A percentile compares a stretch with the other conserved stretches of the same genome.
phyloP scores from a whole-genome alignment of 805 yeast species.

The Barnettozyma wickerhamii region DNA sequence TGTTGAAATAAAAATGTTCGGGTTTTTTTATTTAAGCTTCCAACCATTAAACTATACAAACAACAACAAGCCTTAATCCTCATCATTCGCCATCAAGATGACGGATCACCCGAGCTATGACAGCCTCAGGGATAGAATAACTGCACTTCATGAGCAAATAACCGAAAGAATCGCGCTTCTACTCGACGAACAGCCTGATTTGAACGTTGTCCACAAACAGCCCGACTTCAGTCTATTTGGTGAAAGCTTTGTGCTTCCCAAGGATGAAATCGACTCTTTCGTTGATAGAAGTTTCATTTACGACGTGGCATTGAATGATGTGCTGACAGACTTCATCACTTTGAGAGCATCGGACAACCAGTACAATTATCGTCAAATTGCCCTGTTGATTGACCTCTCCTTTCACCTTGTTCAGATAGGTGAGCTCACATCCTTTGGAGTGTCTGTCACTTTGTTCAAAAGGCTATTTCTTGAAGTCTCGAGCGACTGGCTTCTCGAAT shows the following conservation, averaged over 20 bases:
- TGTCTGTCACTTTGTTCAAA: constrained; percentile 11
- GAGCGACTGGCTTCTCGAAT: constrained; percentile 15
- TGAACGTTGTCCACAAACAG: background rate
- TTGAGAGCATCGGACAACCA: constrained; percentile 10
- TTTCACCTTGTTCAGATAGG: constrained; percentile 10
- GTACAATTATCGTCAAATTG: constrained; percentile 13
- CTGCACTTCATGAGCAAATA: background rate
- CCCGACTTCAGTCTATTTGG: background rate
- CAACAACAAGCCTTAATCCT: background rate
- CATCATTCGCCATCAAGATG: no score
- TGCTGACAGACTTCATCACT: constrained; percentile 11
- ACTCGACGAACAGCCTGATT: background rate
- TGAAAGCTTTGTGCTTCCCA: background rate
- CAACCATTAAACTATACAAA: no score
- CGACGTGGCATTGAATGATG: constrained; percentile 11
- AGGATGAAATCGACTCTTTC: background rate
- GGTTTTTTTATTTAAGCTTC: no score
- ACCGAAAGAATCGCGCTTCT: background rate
- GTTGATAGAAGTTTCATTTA: background rate
- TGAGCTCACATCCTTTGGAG: constrained; percentile 11
- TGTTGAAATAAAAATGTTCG: no score
- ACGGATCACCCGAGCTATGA: background rate
- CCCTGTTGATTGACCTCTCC: constrained; percentile 18
- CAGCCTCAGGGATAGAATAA: background rate
- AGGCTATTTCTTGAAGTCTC: constrained; percentile 9